A percentile compares a stretch with the other conserved stretches of the same genome.
Conservation (phyloP, 805 yeast species). For the Lipomyces yamanashiensis region DNA sequence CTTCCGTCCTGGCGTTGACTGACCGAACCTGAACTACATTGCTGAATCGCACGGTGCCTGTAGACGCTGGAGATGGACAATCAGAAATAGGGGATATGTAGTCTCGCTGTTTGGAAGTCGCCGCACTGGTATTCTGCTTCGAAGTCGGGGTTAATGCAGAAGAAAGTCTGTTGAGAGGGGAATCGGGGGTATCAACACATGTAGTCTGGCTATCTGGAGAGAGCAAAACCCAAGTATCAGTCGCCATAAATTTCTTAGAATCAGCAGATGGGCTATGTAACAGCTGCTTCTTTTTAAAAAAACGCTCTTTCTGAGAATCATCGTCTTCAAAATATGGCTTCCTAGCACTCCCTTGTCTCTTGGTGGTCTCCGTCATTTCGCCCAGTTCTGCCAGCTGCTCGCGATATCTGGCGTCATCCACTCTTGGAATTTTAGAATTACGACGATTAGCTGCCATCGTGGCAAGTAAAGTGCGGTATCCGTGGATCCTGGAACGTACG, state of each 20-base stretch:
- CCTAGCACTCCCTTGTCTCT: neutral
- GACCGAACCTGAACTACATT: conserved; percentile 5
- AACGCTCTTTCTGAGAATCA: neutral
- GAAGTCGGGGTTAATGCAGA: neutral
- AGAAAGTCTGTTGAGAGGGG: neutral
- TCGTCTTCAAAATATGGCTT: neutral
- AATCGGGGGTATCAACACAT: conserved; percentile 2
- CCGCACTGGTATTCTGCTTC: no score
- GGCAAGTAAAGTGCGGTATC: neutral
- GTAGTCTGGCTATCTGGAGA: conserved; percentile 14
- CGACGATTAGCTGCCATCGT: neutral
- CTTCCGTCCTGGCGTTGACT: neutral
- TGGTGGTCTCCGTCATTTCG: neutral
- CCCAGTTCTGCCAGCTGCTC: neutral
- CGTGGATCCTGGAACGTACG: conserved; percentile 1
- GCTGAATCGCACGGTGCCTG: conserved; percentile 12
- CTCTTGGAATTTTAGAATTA: conserved; percentile 2
- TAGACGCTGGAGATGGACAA: neutral
- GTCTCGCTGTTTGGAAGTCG: no score
- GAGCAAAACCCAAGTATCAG: conserved; percentile 2
- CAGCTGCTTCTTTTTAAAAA: neutral
- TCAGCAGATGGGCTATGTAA: neutral
- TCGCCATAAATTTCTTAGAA: neutral
- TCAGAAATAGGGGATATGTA: no score
- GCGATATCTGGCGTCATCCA: neutral